These are phyloP conservation scores for Aureoboletus auriporus DNA, from an alignment of 768 basidiomycete genomes.

Conservation along the genomic window DNA sequence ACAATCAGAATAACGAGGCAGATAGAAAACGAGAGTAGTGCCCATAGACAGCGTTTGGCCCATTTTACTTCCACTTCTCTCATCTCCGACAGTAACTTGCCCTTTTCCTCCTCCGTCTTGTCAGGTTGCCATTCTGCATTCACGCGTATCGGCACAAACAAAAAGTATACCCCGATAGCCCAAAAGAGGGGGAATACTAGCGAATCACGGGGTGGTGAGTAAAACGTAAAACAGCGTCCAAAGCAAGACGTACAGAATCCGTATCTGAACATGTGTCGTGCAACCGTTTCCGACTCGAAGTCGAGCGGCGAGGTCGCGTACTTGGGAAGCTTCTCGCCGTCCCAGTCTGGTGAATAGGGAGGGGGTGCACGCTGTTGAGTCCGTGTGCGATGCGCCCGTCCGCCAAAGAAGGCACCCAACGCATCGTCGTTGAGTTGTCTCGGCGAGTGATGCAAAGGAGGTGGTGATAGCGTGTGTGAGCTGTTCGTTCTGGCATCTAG, in stretches of 20 bases:
- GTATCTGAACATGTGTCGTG: constrained; percentile 59
- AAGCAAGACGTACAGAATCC: constrained; percentile 48
- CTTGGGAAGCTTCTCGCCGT: constrained; percentile 27
- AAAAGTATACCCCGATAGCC: constrained; percentile 54
- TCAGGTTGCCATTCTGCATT: constrained; percentile 53
- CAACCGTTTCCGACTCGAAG: constrained; percentile 51
- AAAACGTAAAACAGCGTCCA: neutral
- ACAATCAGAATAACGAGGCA: constrained; percentile 31
- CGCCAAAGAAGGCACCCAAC: constrained; percentile 30
- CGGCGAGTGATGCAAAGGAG: constrained; percentile 18
- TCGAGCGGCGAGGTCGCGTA: constrained; percentile 22
- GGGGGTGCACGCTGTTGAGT: constrained; percentile 30
- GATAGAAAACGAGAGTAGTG: constrained; percentile 43
- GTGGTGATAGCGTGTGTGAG: constrained; percentile 19
- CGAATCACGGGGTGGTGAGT: neutral
- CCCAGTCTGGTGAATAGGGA: constrained; percentile 42
- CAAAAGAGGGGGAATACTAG: constrained; percentile 62
- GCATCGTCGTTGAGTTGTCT: constrained; percentile 29
- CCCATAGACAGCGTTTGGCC: constrained; percentile 53
- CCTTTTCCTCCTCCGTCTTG: constrained; percentile 49
- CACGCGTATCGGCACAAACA: constrained; percentile 47
- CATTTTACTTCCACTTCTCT: constrained; percentile 50
- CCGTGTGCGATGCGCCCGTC: constrained; percentile 22
- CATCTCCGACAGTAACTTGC: constrained; percentile 43
- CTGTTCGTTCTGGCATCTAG: constrained; percentile 12